These are phyloP conservation scores for Peltaster fructicola DNA, from an alignment of 2,329 filamentous ascomycete genomes.

Conservation along the genomic window DNA sequence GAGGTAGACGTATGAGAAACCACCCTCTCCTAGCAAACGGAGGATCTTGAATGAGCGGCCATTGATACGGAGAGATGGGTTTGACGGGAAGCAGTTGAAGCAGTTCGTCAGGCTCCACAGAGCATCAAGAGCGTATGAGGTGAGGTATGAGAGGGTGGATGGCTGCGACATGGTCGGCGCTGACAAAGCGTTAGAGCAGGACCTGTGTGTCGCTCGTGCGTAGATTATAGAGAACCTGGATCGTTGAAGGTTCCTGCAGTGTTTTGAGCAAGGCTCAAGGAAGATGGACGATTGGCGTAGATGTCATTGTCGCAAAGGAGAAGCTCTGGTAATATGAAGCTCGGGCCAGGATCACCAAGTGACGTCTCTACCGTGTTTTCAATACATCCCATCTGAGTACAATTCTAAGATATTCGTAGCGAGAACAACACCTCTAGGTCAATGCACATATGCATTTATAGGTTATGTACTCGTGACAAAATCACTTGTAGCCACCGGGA, in stretches of 20 bases:
- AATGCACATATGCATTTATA: not conserved
- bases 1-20: constrained; percentile 97
- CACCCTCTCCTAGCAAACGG: constrained; percentile 86
- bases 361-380: no score
- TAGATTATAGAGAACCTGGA: no score
- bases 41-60: constrained; percentile 89
- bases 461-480: not conserved
- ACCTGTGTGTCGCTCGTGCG: no score
- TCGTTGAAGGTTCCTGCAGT: no score
- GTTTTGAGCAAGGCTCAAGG: not conserved
- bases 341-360: no score
- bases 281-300: constrained; percentile 1
- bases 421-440: no score
- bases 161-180: constrained; percentile 9
- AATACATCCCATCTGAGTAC: no score
- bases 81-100: constrained; percentile 89
- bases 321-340: no score
- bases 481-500: not conserved
- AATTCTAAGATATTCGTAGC: no score
- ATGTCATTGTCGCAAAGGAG: not conserved
- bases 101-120: constrained; percentile 87
- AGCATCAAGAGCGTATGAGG: constrained; percentile 60
- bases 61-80: constrained; percentile 90
- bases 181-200: constrained; percentile 1
- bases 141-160: constrained; percentile 15